Percentiles rank a stretch among this genome's conserved stretches.
Conservation (phyloP, 345 rosid species). For the Hirschfeldia incana region DNA sequence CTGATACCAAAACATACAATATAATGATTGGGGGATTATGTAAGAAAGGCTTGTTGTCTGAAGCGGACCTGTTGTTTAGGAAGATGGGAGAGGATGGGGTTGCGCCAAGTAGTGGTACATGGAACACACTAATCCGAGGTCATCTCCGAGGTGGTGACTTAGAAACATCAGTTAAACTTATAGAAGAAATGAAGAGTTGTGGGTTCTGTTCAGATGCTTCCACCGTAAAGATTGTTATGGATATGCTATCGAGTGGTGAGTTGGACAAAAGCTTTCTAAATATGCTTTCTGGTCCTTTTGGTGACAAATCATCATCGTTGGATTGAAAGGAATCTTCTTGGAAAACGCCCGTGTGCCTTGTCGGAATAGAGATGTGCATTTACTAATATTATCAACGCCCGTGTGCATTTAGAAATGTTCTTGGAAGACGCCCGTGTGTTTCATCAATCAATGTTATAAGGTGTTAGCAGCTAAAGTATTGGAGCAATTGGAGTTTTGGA, state of each 20-base stretch:
- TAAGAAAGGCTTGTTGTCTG: not conserved
- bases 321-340: not conserved
- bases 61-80: not conserved
- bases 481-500: not conserved
- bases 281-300: not conserved
- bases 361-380: no score
- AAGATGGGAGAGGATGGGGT: slow-evolving; percentile 21
- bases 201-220: not conserved
- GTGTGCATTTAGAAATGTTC: no score
- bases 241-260: not conserved
- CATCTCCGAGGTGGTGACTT: not conserved
- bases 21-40: slow-evolving; percentile 29
- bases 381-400: no score
- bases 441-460: no score
- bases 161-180: not conserved
- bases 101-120: not conserved
- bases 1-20: slow-evolving; percentile 10
- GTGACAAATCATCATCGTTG: not conserved
- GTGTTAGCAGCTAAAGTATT: not conserved
- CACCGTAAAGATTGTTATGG: not conserved
- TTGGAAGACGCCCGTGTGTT: no score
- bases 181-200: not conserved
- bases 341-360: no score
- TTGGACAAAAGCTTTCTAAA: not conserved
- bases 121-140: not conserved